phyloP scores from a whole-genome alignment of 2,329 filamentous ascomycete species.

The Penicillium expansum region DNA sequence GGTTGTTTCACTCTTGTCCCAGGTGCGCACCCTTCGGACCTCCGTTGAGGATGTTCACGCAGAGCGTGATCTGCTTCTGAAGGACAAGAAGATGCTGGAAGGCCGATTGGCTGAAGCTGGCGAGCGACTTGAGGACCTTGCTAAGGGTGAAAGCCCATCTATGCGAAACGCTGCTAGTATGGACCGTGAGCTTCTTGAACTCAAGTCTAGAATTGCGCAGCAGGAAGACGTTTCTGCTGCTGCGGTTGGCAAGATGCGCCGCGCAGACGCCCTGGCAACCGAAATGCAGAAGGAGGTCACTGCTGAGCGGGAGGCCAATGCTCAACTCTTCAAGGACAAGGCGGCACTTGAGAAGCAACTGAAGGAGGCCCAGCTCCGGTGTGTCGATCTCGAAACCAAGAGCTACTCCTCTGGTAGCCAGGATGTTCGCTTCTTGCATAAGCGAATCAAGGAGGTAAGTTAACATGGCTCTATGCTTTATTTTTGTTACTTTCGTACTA shows the following conservation, averaged over 20 bases:
- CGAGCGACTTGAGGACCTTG: constrained; percentile 81
- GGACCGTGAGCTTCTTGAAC: constrained; percentile 83
- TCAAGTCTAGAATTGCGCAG: constrained; percentile 84
- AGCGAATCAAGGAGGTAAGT: constrained; percentile 88
- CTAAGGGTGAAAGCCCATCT: constrained; percentile 78
- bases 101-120: constrained; percentile 80
- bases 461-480: constrained; percentile 8
- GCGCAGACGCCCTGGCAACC: constrained; percentile 78
- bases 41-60: constrained; percentile 80
- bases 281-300: constrained; percentile 94
- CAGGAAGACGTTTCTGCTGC: constrained; percentile 90
- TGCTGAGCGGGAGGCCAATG: constrained; percentile 76
- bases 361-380: constrained; percentile 83
- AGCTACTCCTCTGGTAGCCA: constrained; percentile 92
- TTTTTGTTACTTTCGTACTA: constrained; percentile 14
- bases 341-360: constrained; percentile 82
- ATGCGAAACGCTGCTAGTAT: constrained; percentile 85
- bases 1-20: constrained; percentile 83
- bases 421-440: constrained; percentile 91
- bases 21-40: constrained; percentile 79
- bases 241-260: constrained; percentile 94
- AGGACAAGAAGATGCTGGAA: constrained; percentile 89
- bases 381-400: constrained; percentile 95
- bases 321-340: constrained; percentile 85
- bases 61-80: constrained; percentile 78